phyloP scores from a whole-genome alignment of 352 stramenopile genomes.

The Phytophthora constricta region DNA sequence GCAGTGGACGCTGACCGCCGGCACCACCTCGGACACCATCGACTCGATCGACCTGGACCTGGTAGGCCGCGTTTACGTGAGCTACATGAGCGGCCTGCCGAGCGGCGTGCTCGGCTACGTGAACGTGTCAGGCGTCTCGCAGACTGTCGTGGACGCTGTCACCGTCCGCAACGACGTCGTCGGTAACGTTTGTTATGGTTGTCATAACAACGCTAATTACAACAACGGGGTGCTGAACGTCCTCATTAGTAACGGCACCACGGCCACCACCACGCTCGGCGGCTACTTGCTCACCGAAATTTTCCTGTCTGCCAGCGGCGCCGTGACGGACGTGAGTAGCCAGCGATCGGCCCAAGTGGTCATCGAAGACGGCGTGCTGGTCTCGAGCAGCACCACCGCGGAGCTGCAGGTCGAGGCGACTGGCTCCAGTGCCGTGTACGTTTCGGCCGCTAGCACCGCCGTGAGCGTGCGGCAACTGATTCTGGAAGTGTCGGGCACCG shows the following conservation, averaged over 20 bases:
- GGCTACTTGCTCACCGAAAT: slow-evolving; percentile 18
- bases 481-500: slow-evolving; percentile 4
- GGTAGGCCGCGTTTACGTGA: slow-evolving; percentile 8
- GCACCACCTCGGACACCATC: neutral
- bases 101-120: slow-evolving; percentile 16
- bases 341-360: slow-evolving; percentile 7
- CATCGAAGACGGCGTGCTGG: slow-evolving; percentile 9
- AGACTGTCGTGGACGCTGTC: slow-evolving; percentile 7
- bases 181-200: neutral
- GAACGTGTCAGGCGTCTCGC: slow-evolving; percentile 10
- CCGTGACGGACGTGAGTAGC: slow-evolving; percentile 12
- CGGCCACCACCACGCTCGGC: neutral
- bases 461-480: slow-evolving; percentile 12
- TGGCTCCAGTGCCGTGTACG: slow-evolving; percentile 11
- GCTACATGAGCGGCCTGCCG: slow-evolving; percentile 3
- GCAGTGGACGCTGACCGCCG: slow-evolving; percentile 21
- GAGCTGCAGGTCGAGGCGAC: slow-evolving; percentile 7
- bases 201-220: neutral
- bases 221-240: neutral
- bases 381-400: slow-evolving; percentile 5
- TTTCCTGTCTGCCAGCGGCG: slow-evolving; percentile 2
- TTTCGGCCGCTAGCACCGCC: neutral
- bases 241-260: slow-evolving; percentile 6
- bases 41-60: slow-evolving; percentile 12
- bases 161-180: slow-evolving; percentile 1